Conservation (phyloP, 2,329 filamentous ascomycete genomes). For the Camptophora hylomeconis region DNA sequence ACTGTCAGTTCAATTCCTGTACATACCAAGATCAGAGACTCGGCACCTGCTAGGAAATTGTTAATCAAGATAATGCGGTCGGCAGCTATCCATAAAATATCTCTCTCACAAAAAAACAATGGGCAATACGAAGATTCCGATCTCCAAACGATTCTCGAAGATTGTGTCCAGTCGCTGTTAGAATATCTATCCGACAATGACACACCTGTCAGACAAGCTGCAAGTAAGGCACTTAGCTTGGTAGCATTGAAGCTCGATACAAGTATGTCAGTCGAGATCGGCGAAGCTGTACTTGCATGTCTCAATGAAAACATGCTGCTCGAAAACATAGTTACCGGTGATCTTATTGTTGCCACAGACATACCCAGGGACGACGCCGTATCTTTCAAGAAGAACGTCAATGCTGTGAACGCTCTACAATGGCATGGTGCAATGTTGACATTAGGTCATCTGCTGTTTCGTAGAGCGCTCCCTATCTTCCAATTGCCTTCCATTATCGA, state of each 20-base stretch:
- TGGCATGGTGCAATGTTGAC: constrained; percentile 93
- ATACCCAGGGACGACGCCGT: constrained; percentile 23
- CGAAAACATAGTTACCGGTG: constrained; percentile 31
- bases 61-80: constrained; percentile 76
- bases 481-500: constrained; percentile 63
- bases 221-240: constrained; percentile 83
- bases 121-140: constrained; percentile 16
- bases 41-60: constrained; percentile 68
- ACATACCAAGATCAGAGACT: constrained; percentile 46
- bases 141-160: constrained; percentile 52
- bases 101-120: constrained; percentile 31
- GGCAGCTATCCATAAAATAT: constrained; percentile 52
- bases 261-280: constrained; percentile 73
- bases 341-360: constrained; percentile 23
- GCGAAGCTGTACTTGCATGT: constrained; percentile 68
- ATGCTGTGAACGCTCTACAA: constrained; percentile 63
- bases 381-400: constrained; percentile 42
- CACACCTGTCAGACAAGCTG: constrained; percentile 77
- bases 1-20: constrained; percentile 41
- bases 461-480: constrained; percentile 59
- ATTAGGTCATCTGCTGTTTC: constrained; percentile 73
- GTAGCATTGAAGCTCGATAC: constrained; percentile 67
- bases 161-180: constrained; percentile 68
- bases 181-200: constrained; percentile 73
- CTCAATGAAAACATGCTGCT: constrained; percentile 50